Evolutionary conservation across 176 grass and related monocot genomes (phyloP).

Genomic region (Secale cereale): DNA sequence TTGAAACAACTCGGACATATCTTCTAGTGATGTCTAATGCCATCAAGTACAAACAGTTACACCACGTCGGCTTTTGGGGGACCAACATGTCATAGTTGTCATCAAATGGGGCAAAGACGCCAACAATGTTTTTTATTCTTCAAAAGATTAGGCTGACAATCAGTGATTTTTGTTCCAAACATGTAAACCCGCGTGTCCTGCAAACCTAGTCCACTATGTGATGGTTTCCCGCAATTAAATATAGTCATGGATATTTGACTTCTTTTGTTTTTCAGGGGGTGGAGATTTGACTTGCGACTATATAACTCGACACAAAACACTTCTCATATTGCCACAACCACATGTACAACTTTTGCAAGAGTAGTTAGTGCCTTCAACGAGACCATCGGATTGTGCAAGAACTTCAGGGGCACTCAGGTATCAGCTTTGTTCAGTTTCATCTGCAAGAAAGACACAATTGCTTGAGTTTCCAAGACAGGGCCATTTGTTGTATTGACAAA

Average conservation of each 20-base stretch:
- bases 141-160: too few species aligned
- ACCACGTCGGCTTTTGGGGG: too few species aligned
- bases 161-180: too few species aligned
- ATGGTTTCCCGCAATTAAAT: background rate
- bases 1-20: too few species aligned
- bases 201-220: too few species aligned
- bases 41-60: too few species aligned
- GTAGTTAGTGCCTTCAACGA: background rate
- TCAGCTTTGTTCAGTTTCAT: background rate
- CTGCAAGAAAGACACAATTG: background rate
- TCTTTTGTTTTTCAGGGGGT: too few species aligned
- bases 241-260: background rate
- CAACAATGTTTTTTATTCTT: too few species aligned
- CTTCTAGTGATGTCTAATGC: too few species aligned
- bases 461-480: slow-evolving; percentile 5
- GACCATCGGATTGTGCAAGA: background rate
- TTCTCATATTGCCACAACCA: background rate
- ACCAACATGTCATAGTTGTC: too few species aligned
- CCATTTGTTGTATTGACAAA: background rate
- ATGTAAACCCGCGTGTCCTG: too few species aligned
- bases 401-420: background rate
- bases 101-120: too few species aligned
- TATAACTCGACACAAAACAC: background rate
- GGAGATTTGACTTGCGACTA: background rate
- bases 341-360: background rate